Percentiles rank a stretch among this genome's conserved stretches.
Evolutionary conservation across 345 rosid genomes (phyloP).

Genomic region (Stellera chamaejasme): DNA sequence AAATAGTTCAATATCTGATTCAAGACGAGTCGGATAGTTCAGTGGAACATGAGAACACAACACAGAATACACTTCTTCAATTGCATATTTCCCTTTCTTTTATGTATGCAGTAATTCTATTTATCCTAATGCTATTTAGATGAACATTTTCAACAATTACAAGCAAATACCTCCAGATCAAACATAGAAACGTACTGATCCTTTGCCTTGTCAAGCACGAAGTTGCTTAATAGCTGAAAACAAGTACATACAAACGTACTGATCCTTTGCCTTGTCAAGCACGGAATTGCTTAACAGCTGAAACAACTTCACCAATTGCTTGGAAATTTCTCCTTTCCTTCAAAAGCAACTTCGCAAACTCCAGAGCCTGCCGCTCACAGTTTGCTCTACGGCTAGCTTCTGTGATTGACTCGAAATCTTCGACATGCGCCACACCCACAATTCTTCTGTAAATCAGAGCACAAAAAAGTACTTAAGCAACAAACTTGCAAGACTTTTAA

Average conservation of each 20-base stretch:
- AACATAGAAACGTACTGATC: background rate
- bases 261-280: slow-evolving; percentile 4
- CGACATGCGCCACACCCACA: slow-evolving; percentile 95
- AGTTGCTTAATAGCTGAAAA: slow-evolving; percentile 1
- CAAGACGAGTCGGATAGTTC: too few relatives aligned
- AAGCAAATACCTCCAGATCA: too few relatives aligned
- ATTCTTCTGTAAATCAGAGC: slow-evolving; percentile 53
- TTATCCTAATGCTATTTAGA: too few relatives aligned
- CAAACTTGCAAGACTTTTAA: background rate
- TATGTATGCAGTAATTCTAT: too few relatives aligned
- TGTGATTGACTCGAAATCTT: slow-evolving; percentile 83
- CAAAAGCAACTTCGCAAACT: slow-evolving; percentile 58
- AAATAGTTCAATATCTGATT: too few relatives aligned
- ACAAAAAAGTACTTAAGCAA: background rate
- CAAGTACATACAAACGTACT: background rate
- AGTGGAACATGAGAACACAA: too few relatives aligned
- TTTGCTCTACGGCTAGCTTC: slow-evolving; percentile 50
- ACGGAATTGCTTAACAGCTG: slow-evolving; percentile 31
- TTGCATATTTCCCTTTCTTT: too few relatives aligned
- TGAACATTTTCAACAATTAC: too few relatives aligned
- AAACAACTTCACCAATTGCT: slow-evolving; percentile 59
- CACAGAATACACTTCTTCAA: too few relatives aligned
- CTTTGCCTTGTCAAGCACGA: slow-evolving; percentile 7
- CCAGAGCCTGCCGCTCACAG: slow-evolving; percentile 71
- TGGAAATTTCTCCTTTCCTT: slow-evolving; percentile 69